phyloP scores from a whole-genome alignment of 2,329 filamentous ascomycete species.

The Sporothrix inflata region DNA sequence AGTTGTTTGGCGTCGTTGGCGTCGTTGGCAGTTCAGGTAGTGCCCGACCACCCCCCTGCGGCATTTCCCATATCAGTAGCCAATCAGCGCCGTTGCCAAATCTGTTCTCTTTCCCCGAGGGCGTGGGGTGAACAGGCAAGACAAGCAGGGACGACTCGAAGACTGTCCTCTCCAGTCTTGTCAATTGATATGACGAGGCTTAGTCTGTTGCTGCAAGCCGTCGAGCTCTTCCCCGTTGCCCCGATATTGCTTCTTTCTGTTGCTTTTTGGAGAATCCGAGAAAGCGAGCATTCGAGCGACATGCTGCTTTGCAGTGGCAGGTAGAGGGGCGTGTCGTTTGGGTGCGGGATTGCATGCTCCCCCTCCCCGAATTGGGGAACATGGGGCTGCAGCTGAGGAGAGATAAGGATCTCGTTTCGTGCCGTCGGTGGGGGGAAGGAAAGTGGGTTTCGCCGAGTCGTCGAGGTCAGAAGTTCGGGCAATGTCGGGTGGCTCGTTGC shows the following conservation, averaged over 20 bases:
- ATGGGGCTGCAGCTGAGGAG: neutral
- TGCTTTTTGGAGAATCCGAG: neutral
- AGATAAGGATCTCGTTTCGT: conserved; percentile 23
- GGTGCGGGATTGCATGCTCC: neutral
- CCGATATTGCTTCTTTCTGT: neutral
- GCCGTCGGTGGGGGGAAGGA: conserved; percentile 7
- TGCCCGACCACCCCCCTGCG: neutral
- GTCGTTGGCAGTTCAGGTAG: no score
- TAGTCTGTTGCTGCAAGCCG: neutral
- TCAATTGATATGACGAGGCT: neutral
- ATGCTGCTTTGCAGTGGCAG: neutral
- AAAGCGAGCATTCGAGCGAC: conserved; percentile 12
- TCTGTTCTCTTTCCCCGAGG: neutral
- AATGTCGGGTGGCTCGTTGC: conserved; percentile 20
- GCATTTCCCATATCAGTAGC: conserved; percentile 20
- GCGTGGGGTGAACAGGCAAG: neutral
- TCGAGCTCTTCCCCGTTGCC: neutral
- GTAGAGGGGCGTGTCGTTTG: neutral
- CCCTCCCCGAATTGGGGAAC: neutral
- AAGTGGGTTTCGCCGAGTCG: neutral
- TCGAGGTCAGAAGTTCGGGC: neutral
- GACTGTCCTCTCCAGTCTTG: neutral
- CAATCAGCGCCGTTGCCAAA: conserved; percentile 14
- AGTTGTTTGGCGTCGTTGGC: neutral
- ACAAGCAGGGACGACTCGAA: neutral